phyloP scores from a whole-genome alignment of 306 rosid species.

The Glycyrrhiza uralensis region DNA sequence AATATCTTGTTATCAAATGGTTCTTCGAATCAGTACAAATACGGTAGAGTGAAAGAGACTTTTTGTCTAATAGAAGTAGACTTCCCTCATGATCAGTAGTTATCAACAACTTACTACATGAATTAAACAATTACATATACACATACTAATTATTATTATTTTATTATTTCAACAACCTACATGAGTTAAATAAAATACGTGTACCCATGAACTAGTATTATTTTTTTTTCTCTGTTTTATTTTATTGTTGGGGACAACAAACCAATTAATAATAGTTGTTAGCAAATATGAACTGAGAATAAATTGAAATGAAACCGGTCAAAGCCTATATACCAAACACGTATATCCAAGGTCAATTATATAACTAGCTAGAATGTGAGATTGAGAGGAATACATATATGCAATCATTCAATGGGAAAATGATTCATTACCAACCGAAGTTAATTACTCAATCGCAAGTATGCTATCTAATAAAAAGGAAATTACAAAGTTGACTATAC shows the following conservation, averaged over 20 bases:
- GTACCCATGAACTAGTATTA: background rate
- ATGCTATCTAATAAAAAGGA: no score
- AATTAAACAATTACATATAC: no score
- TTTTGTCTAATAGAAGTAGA: background rate
- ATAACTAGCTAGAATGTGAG: no score
- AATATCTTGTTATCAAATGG: background rate
- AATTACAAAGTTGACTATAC: no score
- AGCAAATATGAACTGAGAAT: background rate
- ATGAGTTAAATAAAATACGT: background rate
- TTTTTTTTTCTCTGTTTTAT: background rate
- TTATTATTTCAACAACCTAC: no score
- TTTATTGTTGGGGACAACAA: background rate
- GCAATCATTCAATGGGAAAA: no score
- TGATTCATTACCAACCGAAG: no score
- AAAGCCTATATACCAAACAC: no score
- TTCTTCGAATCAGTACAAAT: background rate
- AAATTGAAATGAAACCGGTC: background rate
- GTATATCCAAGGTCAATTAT: no score
- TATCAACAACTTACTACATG: conserved; percentile 22
- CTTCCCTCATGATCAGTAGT: background rate
- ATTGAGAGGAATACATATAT: no score
- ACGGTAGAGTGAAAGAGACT: background rate
- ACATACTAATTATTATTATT: no score
- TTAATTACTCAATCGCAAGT: no score
- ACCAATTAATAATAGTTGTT: background rate